phyloP scores from a whole-genome alignment of 2,329 filamentous ascomycete genomes.

The Alternaria sp. region DNA sequence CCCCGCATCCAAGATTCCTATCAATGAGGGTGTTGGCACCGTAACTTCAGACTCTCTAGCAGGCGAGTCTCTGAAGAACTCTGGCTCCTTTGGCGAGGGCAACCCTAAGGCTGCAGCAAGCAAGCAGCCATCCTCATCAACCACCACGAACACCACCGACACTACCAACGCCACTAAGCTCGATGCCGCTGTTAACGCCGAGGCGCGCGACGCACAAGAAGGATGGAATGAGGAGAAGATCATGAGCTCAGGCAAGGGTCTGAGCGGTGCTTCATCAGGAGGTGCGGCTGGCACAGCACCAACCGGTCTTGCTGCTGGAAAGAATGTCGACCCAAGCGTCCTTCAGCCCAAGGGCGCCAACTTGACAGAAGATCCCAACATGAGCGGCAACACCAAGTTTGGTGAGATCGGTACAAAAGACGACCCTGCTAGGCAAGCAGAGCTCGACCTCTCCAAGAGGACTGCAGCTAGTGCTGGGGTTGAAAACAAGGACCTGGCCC shows the following conservation, averaged over 20 bases:
- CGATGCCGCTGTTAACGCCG: slow-evolving; percentile 57
- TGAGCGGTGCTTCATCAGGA: slow-evolving; percentile 37
- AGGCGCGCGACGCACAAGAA: slow-evolving; percentile 55
- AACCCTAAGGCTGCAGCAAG: slow-evolving; percentile 65
- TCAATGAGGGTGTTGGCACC: slow-evolving; percentile 69
- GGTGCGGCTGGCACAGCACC: slow-evolving; percentile 43
- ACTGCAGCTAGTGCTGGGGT: slow-evolving; percentile 46
- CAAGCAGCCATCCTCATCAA: slow-evolving; percentile 61
- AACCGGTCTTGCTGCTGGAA: slow-evolving; percentile 50
- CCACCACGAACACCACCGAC: slow-evolving; percentile 66
- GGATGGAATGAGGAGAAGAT: slow-evolving; percentile 52
- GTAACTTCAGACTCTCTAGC: slow-evolving; percentile 77
- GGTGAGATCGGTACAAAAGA: slow-evolving; percentile 63
- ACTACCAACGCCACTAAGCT: slow-evolving; percentile 63
- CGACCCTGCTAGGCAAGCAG: slow-evolving; percentile 63
- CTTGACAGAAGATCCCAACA: slow-evolving; percentile 55
- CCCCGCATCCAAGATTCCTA: slow-evolving; percentile 56
- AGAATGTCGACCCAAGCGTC: slow-evolving; percentile 38
- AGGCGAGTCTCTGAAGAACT: slow-evolving; percentile 70
- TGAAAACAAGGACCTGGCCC: slow-evolving; percentile 17
- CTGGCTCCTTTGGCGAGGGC: slow-evolving; percentile 67
- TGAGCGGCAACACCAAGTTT: slow-evolving; percentile 34
- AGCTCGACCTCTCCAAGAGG: slow-evolving; percentile 48
- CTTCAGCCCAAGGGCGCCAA: slow-evolving; percentile 62
- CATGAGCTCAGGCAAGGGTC: slow-evolving; percentile 51